Conservation (phyloP, 441 rosid genomes). For the Arabidopsis lyrata region DNA sequence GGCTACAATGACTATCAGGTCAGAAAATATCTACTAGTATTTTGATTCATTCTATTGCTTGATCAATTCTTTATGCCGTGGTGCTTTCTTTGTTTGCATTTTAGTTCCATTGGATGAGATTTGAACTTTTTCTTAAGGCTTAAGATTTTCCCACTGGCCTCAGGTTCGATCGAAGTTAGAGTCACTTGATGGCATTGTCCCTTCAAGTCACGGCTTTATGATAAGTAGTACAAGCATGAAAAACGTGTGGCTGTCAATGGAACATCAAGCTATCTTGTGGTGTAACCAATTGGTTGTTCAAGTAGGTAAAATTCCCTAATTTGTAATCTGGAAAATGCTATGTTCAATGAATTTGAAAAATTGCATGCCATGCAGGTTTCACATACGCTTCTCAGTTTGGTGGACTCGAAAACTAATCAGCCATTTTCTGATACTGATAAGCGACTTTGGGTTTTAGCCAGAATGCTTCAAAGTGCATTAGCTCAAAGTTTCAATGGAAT, state of each 20-base stretch:
- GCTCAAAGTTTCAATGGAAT: slow-evolving; percentile 77
- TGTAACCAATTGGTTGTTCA: slow-evolving; percentile 98
- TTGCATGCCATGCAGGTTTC: slow-evolving; percentile 70
- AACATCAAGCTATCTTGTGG: slow-evolving; percentile 98
- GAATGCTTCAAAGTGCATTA: slow-evolving; percentile 90
- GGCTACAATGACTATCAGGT: slow-evolving; percentile 97
- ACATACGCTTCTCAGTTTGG: slow-evolving; percentile 95
- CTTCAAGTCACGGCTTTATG: slow-evolving; percentile 88
- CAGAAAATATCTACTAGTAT: slow-evolving; percentile 25
- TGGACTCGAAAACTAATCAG: slow-evolving; percentile 78
- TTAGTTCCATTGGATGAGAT: slow-evolving; percentile 24
- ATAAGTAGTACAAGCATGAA: slow-evolving; percentile 88
- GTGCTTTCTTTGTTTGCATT: slow-evolving; percentile 21
- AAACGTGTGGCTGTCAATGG: slow-evolving; percentile 99
- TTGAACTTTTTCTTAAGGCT: slow-evolving; percentile 5
- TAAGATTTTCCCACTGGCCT: slow-evolving; percentile 32
- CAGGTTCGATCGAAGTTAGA: slow-evolving; percentile 90
- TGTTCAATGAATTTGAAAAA: slow-evolving; percentile 41
- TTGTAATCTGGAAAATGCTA: slow-evolving; percentile 24
- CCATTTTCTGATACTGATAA: slow-evolving; percentile 66
- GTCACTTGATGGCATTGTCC: slow-evolving; percentile 92
- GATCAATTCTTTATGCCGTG: not conserved
- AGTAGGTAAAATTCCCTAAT: slow-evolving; percentile 56
- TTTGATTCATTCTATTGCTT: slow-evolving; percentile 13
- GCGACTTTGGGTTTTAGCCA: slow-evolving; percentile 72